Evolutionary conservation across 805 yeast genomes (phyloP).

Genomic region (Candida caryicola): DNA sequence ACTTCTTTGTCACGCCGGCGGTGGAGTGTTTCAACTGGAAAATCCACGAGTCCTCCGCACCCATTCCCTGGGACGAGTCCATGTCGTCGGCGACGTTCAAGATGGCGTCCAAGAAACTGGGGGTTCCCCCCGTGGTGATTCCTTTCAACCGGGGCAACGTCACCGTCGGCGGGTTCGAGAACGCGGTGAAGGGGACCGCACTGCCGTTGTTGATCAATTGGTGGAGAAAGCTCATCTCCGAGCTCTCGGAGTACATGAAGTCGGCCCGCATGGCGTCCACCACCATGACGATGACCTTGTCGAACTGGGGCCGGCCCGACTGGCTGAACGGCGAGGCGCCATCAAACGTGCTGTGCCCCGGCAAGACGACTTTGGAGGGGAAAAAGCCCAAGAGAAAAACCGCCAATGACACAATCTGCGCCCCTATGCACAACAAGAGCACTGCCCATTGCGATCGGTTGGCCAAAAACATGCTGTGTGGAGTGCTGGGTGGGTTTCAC

Average conservation of each 20-base stretch:
- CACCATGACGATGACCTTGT: constrained; percentile 73
- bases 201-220: constrained; percentile 56
- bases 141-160: constrained; percentile 93
- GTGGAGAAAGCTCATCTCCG: constrained; percentile 70
- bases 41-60: constrained; percentile 84
- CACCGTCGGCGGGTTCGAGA: constrained; percentile 93
- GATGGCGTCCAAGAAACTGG: constrained; percentile 91
- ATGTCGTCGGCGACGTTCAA: constrained; percentile 91
- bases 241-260: constrained; percentile 64
- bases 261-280: constrained; percentile 93
- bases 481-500: too few relatives aligned
- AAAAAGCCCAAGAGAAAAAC: constrained; percentile 82
- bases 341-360: constrained; percentile 49
- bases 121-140: constrained; percentile 90
- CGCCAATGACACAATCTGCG: constrained; percentile 46
- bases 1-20: constrained; percentile 28
- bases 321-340: constrained; percentile 17
- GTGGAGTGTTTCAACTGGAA: constrained; percentile 50
- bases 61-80: constrained; percentile 61
- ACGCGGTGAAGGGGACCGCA: constrained; percentile 89
- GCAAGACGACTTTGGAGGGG: constrained; percentile 78
- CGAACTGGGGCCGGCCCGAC: constrained; percentile 47
- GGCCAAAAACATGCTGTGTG: too few relatives aligned
- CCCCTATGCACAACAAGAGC: constrained; percentile 8
- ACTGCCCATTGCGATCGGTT: constrained; percentile 15